Evolutionary conservation across 495 filamentous ascomycete genomes (phyloP).

Genomic region (Lasiosphaeriaceae sp.): DNA sequence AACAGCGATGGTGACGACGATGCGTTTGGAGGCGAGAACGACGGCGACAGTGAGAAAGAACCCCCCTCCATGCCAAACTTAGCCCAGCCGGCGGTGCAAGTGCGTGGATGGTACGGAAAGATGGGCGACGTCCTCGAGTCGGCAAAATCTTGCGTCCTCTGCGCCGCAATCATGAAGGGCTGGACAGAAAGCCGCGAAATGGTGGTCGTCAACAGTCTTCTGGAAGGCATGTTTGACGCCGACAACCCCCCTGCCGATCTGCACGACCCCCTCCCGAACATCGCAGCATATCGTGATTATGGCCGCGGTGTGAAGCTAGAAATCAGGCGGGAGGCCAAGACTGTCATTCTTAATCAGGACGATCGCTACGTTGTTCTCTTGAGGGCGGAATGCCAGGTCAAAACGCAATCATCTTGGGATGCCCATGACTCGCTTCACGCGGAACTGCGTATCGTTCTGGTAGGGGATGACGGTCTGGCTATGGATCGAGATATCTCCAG

Average conservation of each 20-base stretch:
- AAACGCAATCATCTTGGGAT: neutral
- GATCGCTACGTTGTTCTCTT: slow-evolving; percentile 1
- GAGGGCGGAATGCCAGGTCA: neutral
- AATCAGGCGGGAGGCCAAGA: neutral
- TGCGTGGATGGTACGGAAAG: slow-evolving; percentile 4
- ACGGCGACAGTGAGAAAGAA: no score
- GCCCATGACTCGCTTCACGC: slow-evolving; percentile 6
- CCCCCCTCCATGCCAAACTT: no score
- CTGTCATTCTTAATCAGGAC: slow-evolving; percentile 2
- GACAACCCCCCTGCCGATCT: slow-evolving; percentile 14
- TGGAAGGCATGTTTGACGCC: slow-evolving; percentile 8
- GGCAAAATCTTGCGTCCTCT: slow-evolving; percentile 13
- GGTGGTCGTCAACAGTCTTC: slow-evolving; percentile 2
- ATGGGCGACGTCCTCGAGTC: slow-evolving; percentile 13
- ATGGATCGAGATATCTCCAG: neutral
- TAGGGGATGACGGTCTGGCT: neutral
- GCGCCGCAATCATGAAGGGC: slow-evolving; percentile 11
- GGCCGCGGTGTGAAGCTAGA: slow-evolving; percentile 2
- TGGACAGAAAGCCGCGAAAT: slow-evolving; percentile 15
- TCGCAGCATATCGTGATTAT: slow-evolving; percentile 11
- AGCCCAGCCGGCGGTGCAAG: no score
- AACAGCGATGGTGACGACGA: neutral
- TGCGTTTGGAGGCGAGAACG: no score
- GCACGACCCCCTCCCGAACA: slow-evolving; percentile 11
- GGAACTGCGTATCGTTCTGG: slow-evolving; percentile 6